Evolutionary conservation across 352 stramenopile genomes (phyloP).

Genomic region (Phytophthora kernoviae): DNA sequence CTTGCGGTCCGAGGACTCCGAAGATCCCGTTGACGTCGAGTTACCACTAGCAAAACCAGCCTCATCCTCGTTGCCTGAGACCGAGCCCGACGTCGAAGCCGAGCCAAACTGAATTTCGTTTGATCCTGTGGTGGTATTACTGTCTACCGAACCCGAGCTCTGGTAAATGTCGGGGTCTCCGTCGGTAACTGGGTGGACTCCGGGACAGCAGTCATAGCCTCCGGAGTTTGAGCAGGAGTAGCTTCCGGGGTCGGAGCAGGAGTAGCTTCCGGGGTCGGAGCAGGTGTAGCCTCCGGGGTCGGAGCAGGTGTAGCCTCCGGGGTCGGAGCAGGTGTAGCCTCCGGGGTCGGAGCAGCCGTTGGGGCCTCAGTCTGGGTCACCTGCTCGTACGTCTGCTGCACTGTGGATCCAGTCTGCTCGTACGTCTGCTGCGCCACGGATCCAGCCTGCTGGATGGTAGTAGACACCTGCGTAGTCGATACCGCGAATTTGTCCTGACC

Average conservation of each 20-base stretch:
- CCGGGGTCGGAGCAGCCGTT: constrained; percentile 5
- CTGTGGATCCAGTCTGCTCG: constrained; percentile 9
- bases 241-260: neutral
- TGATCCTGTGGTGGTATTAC: constrained; percentile 17
- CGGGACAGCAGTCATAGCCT: constrained; percentile 4
- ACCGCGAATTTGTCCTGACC: constrained; percentile 50
- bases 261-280: constrained; percentile 3
- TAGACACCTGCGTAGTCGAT: constrained; percentile 27
- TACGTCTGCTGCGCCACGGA: constrained; percentile 2
- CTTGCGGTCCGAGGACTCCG: constrained; percentile 18
- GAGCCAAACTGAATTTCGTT: constrained; percentile 7
- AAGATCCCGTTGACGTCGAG: constrained; percentile 9
- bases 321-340: constrained; percentile 4
- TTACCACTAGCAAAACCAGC: constrained; percentile 6
- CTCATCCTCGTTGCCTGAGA: constrained; percentile 10
- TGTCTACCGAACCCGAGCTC: constrained; percentile 20
- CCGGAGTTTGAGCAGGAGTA: constrained; percentile 1
- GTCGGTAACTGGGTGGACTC: constrained; percentile 16
- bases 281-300: constrained; percentile 2
- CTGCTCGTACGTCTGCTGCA: constrained; percentile 7
- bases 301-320: constrained; percentile 3
- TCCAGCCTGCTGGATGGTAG: neutral
- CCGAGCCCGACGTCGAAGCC: constrained; percentile 12
- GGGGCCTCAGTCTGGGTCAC: constrained; percentile 11
- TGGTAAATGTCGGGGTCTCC: constrained; percentile 19